Base-by-base conservation (phyloP, 495 filamentous ascomycete species). In the Daldinia vernicosa region DNA sequence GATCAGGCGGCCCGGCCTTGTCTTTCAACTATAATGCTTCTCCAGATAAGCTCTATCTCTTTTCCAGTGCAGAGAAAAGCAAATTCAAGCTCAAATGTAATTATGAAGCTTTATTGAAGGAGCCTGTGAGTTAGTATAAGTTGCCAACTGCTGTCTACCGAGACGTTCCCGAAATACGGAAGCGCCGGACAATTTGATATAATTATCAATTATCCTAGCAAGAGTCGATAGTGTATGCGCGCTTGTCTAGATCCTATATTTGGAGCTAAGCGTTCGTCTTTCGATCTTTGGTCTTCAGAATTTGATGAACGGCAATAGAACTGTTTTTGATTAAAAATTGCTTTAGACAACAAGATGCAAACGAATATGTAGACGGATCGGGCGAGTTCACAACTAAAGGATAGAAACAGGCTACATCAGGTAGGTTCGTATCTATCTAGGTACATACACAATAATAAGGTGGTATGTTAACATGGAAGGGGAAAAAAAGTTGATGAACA, bases 111-210 rank as follows among this genome's bases (percentile, higher is more conserved):
- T 33, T 56, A 53, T 50, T 32, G 17, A 58, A 33, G 14, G 27
- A 17, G 17, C 26, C 28, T 4, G 3, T 17, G 15, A 4, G 4
- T 28, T 27, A 33, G 51, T 59, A 57, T 33, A 28, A 54, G 58
- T 60, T 65, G 43, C 57, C 22, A 59, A 35, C 37, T 37, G 22
- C 28, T 3, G 47, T 47, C 55, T 30, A 33, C 35, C 50, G 51
- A 61, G 60, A 8, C 28, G 60, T 61, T 53, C 51, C 50, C 37
- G 37, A 61, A 61, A 14, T 60, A 33, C 70, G 70, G 70, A 69
- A 69, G 66, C 66, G 70, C 61, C 70, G 70, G 70, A 53, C 51
- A 63, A 47, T 15, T 65, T 33, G 43, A 63, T 65, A 62, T 63
- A 63, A 66, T 66, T 45, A 63, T 58, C 66, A 63, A 66, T 66